Percentiles rank a stretch among this genome's conserved stretches.
These are phyloP conservation scores for Exophiala dermatitidis DNA, from an alignment of 2,329 filamentous ascomycete species.

Conservation along the genomic window DNA sequence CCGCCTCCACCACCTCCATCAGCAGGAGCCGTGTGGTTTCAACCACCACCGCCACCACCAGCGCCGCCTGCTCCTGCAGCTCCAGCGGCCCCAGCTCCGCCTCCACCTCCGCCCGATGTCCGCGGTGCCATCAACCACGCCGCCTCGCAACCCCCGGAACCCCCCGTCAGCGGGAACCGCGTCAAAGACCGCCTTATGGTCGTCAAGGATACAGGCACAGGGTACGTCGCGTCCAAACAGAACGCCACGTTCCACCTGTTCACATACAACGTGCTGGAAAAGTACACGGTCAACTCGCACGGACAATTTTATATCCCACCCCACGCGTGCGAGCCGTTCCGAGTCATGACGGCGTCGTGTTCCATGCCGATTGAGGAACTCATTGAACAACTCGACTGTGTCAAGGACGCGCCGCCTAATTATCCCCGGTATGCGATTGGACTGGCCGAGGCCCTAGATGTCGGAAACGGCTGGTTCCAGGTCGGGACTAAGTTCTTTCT, in stretches of 20 bases:
- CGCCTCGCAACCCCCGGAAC: constrained; percentile 14
- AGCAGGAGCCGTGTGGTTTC: constrained; percentile 10
- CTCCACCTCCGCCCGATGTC: constrained; percentile 8
- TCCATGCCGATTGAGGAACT: constrained; percentile 48
- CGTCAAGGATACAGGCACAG: constrained; percentile 16
- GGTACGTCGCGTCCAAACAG: constrained; percentile 17
- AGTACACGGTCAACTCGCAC: constrained; percentile 29
- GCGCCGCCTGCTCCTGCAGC: constrained; percentile 4
- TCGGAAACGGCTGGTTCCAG: constrained; percentile 54
- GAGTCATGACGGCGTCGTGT: constrained; percentile 49
- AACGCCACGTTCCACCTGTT: constrained; percentile 32
- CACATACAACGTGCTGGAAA: constrained; percentile 31
- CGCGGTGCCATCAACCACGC: constrained; percentile 13
- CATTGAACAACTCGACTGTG: constrained; percentile 53
- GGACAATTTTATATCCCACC: constrained; percentile 39
- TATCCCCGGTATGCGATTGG: constrained; percentile 36
- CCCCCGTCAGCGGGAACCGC: constrained; percentile 23
- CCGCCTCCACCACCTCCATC: constrained; percentile 8
- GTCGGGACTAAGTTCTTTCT: constrained; percentile 48
- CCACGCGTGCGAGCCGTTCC: constrained; percentile 45
- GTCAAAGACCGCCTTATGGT: constrained; percentile 22
- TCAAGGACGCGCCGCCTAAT: constrained; percentile 33
- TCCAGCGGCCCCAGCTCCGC: constrained; percentile 2
- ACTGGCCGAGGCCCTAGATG: constrained; percentile 50
- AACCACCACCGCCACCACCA: constrained; percentile 5